Evolutionary conservation across 1,284 basidiomycete species (phyloP), one percentile per base, ranked within the genome.

Genomic region (Sanghuangporus sanghuang): DNA sequence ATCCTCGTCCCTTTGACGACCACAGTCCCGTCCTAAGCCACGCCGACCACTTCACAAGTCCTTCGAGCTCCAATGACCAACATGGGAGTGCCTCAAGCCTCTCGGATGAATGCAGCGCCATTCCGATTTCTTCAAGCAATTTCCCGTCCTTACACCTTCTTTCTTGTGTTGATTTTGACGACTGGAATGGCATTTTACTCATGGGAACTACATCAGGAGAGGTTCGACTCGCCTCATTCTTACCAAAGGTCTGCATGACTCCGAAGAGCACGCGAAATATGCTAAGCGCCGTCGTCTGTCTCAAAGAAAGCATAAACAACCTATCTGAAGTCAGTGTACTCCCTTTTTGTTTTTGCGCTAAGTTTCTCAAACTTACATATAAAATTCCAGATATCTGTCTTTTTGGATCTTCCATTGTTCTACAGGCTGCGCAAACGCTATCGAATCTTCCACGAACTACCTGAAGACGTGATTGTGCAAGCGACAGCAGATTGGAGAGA

Each of bases 151-250:
- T 55, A 14, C 36, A 32, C 35, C 9, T 27, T 12, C 9, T 54
- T 8, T 44, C 61, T 2, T 18, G 35, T 12, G 44, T 58, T n/a
- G 61, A 63, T 48, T 63, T 57, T 46, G 61, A 63, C 18, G 61
- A 63, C 36, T 39, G 42, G 12, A 38, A 27, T 9, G 61, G 61
- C 3, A 14, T 63, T 6, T 49, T 63, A 21, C 21, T 58, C 2
- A 32, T 53, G 16, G 62, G 62, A 16, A 52, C 48, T 6, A 32
- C 21, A 23, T 23, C 36, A 9, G 62, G 62, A 12, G 62, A 59
- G 14, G 23, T 52, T 14, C 44, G 42, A 23, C 39, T 63, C 23
- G 49, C 36, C 5, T 59, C 56, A 14, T 50, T 63, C 36, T 4
- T 61, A 9, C 18, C 55, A 21, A 18, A 23, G 11, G 12, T 35